A percentile compares a stretch with the other conserved stretches of the same genome.
These are phyloP conservation scores for Yamadazyma akitaensis DNA, from an alignment of 805 yeast species.

Conservation along the genomic window DNA sequence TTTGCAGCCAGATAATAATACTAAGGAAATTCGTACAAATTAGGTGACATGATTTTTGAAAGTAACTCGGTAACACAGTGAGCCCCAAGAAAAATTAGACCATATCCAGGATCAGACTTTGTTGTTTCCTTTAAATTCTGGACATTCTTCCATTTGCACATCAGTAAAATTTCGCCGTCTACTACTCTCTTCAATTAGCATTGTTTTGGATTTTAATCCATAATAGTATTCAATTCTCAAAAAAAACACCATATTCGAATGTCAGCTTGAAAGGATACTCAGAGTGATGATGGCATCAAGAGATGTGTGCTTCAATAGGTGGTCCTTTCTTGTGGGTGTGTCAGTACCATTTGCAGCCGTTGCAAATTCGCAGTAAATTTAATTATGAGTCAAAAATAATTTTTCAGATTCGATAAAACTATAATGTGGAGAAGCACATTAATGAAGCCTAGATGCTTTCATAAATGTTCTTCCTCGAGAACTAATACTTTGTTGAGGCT, in stretches of 20 bases:
- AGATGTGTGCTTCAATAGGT: no score
- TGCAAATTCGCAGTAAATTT: slow-evolving; percentile 3
- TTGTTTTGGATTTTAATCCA: no score
- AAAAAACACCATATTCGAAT: no score
- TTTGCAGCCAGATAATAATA: slow-evolving; percentile 1
- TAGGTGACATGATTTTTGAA: neutral
- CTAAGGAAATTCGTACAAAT: neutral
- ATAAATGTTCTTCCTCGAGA: neutral
- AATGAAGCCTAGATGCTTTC: neutral
- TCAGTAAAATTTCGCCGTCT: no score
- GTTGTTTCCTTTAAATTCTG: no score
- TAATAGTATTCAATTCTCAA: no score
- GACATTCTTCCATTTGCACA: no score
- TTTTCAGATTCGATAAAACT: neutral
- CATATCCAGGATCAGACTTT: no score
- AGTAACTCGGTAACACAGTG: neutral
- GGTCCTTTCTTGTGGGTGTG: neutral
- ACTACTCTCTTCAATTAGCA: no score
- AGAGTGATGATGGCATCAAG: no score
- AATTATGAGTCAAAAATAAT: slow-evolving; percentile 4
- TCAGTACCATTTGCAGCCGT: slow-evolving; percentile 1
- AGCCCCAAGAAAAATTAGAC: no score
- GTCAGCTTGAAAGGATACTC: no score
- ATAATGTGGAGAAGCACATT: slow-evolving; percentile 6
- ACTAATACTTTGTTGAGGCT: neutral